Base-by-base conservation (phyloP, 495 filamentous ascomycete species). In the Pyronema omphalodes region DNA sequence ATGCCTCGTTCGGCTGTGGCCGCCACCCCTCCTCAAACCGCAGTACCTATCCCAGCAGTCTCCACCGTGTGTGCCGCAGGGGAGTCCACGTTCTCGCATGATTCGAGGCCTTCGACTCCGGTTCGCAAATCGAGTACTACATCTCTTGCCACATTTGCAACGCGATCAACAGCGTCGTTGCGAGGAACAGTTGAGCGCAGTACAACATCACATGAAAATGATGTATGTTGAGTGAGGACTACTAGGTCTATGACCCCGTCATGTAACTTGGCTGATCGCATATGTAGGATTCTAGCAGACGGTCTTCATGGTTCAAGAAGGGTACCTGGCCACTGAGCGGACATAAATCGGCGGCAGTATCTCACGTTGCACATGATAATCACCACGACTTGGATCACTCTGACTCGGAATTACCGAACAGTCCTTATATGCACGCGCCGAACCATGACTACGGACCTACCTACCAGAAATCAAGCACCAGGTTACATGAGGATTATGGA, bases 251-350 rank as follows among this genome's bases (percentile, higher is more conserved):
- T 12, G 47, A 23, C n/a, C 23, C 23, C 23, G n/a, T 3, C 7
- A 15, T 47, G 9, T 47, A 41, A 41, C 39, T 41, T 17, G 15
- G 39, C 39, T 41, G 39, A 41, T 41, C 39, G 39, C 39, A 35
- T 34, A 3, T 50, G 3, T 17, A 50, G 47, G 23, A 50, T 36
- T 12, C 11, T 52, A 34, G 14, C 35, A 19, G n/a, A 17, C 50
- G 50, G 12, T n/a, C 36, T 9, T 52, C 35, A 3, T 52, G 50
- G 50, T 52, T 52, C 37, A 40, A 19, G n/a, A 52, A 52, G 50
- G 29, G 50, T 14, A 52, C 50, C 7, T 52, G 50, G 50, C 50
- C 15, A 52, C 50, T 9, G 3, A 7, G n/a, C 50, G 9, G 37
- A 11, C 47, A 19, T n/a, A 52, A 52, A n/a, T 34, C 35, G 9